Evolutionary conservation across 148 eudicot species (phyloP).

Genomic region (Linanthus parryae): DNA sequence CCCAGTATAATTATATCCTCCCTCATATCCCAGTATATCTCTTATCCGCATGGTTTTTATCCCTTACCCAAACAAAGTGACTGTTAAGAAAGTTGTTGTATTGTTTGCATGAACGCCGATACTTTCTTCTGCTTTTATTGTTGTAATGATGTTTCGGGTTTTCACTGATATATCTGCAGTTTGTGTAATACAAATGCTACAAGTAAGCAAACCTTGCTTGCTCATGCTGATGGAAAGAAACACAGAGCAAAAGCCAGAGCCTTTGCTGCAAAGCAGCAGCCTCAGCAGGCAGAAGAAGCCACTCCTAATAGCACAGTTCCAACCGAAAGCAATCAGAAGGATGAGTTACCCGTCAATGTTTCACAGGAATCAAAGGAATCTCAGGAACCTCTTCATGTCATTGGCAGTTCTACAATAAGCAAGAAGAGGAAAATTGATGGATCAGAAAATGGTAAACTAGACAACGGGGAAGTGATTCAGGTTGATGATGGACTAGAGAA

Average conservation of each 20-base stretch:
- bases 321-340: slow-evolving; percentile 22
- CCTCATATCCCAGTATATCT: too few relatives aligned
- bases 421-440: slow-evolving; percentile 56
- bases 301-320: slow-evolving; percentile 18
- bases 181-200: slow-evolving; percentile 81
- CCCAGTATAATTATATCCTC: too few relatives aligned
- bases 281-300: slow-evolving; percentile 36
- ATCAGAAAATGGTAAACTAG: slow-evolving; percentile 30
- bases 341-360: slow-evolving; percentile 17
- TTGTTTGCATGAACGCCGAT: not conserved
- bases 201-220: slow-evolving; percentile 78
- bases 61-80: too few relatives aligned
- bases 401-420: slow-evolving; percentile 18
- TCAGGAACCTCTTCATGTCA: slow-evolving; percentile 20
- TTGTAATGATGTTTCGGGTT: not conserved
- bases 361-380: slow-evolving; percentile 18
- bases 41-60: too few relatives aligned
- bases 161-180: slow-evolving; percentile 26
- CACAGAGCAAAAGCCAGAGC: slow-evolving; percentile 86
- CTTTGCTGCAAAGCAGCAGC: slow-evolving; percentile 60
- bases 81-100: not conserved
- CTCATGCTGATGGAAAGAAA: slow-evolving; percentile 88
- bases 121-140: not conserved
- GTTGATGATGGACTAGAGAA: slow-evolving; percentile 20
- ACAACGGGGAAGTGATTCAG: slow-evolving; percentile 36